Percentiles rank a stretch among this genome's conserved stretches.
These are phyloP conservation scores for Colletotrichum graminicola DNA, from an alignment of 2,329 filamentous ascomycete species.

Conservation along the genomic window DNA sequence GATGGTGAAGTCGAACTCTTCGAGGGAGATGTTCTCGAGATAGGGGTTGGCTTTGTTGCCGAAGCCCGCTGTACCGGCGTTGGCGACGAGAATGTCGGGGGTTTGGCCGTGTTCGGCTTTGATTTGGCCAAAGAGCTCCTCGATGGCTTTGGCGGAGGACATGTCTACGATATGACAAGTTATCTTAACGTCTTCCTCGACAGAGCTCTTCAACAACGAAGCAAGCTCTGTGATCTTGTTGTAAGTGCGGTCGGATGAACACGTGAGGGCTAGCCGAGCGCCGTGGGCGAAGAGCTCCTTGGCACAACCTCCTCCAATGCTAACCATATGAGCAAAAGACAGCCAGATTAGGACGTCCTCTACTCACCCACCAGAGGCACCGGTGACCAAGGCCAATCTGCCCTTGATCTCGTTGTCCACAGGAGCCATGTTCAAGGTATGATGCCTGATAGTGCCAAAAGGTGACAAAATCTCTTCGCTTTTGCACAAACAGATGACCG, in stretches of 20 bases:
- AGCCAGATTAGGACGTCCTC: not conserved
- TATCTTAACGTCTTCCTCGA: slow-evolving; percentile 48
- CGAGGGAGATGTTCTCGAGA: slow-evolving; percentile 70
- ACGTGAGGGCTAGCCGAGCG: slow-evolving; percentile 69
- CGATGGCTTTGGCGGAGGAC: slow-evolving; percentile 64
- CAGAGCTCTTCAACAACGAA: not conserved
- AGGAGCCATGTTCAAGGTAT: slow-evolving; percentile 19
- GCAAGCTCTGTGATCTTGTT: slow-evolving; percentile 30
- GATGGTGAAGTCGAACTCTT: slow-evolving; percentile 74
- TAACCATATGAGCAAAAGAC: slow-evolving; percentile 46
- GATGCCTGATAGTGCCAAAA: not conserved
- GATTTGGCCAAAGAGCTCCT: slow-evolving; percentile 67
- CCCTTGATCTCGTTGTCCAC: slow-evolving; percentile 62
- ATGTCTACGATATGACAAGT: slow-evolving; percentile 71
- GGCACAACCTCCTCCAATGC: slow-evolving; percentile 72
- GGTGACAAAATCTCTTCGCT: not conserved
- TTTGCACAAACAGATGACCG: not conserved
- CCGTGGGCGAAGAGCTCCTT: slow-evolving; percentile 64
- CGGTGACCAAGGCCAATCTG: slow-evolving; percentile 69
- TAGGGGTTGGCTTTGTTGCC: slow-evolving; percentile 70
- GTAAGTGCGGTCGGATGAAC: slow-evolving; percentile 47
- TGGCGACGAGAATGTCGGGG: slow-evolving; percentile 74
- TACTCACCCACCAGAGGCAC: slow-evolving; percentile 70
- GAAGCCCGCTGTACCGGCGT: slow-evolving; percentile 63
- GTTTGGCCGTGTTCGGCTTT: slow-evolving; percentile 63